phyloP scores from a whole-genome alignment of 129 eudicot genomes.

The Flaveria brownii region DNA sequence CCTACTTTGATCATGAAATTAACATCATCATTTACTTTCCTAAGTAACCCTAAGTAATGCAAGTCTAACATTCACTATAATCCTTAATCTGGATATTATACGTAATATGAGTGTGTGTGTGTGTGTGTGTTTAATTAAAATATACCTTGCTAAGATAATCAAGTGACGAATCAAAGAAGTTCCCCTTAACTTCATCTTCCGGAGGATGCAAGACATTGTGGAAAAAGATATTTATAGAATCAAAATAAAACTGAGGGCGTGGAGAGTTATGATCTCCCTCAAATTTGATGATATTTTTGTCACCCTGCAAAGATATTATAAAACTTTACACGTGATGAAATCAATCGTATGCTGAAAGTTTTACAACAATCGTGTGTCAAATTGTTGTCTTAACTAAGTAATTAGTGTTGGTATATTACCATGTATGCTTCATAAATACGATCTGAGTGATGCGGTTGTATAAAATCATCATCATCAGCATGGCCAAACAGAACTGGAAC shows the following conservation, averaged over 20 bases:
- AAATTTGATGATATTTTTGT: slow-evolving; percentile 93
- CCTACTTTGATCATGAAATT: not conserved
- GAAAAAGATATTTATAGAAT: slow-evolving; percentile 91
- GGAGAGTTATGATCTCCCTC: slow-evolving; percentile 99
- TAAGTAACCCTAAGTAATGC: too few species aligned
- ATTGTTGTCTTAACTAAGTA: not conserved
- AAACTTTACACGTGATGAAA: not conserved
- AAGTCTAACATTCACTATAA: too few species aligned
- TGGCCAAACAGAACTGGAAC: slow-evolving; percentile 94
- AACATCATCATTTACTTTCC: not conserved
- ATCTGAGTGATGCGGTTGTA: slow-evolving; percentile 94
- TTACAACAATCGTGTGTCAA: not conserved
- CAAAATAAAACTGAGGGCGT: slow-evolving; percentile 97
- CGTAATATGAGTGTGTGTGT: not conserved
- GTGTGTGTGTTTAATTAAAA: not conserved
- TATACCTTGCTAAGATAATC: slow-evolving; percentile 70
- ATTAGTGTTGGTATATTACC: slow-evolving; percentile 44
- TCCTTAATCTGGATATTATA: too few species aligned
- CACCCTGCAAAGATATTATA: slow-evolving; percentile 60
- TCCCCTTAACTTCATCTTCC: slow-evolving; percentile 56
- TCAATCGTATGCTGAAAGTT: not conserved
- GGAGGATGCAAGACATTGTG: slow-evolving; percentile 95
- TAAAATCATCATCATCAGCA: slow-evolving; percentile 86
- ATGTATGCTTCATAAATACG: slow-evolving; percentile 80
- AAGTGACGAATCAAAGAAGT: slow-evolving; percentile 56